These are phyloP conservation scores for Trichophyton simii DNA, from an alignment of 2,329 filamentous ascomycete species.

Conservation along the genomic window DNA sequence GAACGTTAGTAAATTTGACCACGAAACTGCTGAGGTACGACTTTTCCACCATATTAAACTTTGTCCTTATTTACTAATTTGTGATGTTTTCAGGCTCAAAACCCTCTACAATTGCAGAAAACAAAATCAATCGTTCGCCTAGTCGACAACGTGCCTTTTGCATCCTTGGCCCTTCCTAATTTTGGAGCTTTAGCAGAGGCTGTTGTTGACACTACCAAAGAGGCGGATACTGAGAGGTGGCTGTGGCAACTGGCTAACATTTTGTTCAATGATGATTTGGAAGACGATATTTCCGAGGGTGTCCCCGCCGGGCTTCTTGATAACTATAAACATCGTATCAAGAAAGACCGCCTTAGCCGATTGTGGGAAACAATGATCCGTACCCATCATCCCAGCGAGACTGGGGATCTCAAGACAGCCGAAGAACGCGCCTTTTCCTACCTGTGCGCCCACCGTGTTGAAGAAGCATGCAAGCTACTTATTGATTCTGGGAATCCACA, in stretches of 20 bases:
- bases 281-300: slow-evolving; percentile 34
- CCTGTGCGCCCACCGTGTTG: slow-evolving; percentile 64
- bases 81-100: slow-evolving; percentile 14
- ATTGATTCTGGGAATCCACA: slow-evolving; percentile 65
- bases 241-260: slow-evolving; percentile 81
- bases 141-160: slow-evolving; percentile 48
- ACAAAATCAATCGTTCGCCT: slow-evolving; percentile 35
- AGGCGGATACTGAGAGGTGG: slow-evolving; percentile 26
- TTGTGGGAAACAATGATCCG: slow-evolving; percentile 36
- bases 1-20: slow-evolving; percentile 1
- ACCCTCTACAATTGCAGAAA: slow-evolving; percentile 26
- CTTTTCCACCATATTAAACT: not conserved
- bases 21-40: slow-evolving; percentile 10
- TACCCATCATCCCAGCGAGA: slow-evolving; percentile 54
- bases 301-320: slow-evolving; percentile 29
- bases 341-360: slow-evolving; percentile 35
- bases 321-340: slow-evolving; percentile 33
- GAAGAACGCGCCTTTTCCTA: slow-evolving; percentile 78
- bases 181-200: slow-evolving; percentile 24
- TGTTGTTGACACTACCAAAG: slow-evolving; percentile 18
- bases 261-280: slow-evolving; percentile 60
- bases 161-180: slow-evolving; percentile 23
- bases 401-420: slow-evolving; percentile 49
- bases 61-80: not conserved
- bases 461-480: slow-evolving; percentile 71